Percentiles rank a stretch among this genome's conserved stretches.
phyloP scores from a whole-genome alignment of 179 eudicot species.

The Actinidia arguta region DNA sequence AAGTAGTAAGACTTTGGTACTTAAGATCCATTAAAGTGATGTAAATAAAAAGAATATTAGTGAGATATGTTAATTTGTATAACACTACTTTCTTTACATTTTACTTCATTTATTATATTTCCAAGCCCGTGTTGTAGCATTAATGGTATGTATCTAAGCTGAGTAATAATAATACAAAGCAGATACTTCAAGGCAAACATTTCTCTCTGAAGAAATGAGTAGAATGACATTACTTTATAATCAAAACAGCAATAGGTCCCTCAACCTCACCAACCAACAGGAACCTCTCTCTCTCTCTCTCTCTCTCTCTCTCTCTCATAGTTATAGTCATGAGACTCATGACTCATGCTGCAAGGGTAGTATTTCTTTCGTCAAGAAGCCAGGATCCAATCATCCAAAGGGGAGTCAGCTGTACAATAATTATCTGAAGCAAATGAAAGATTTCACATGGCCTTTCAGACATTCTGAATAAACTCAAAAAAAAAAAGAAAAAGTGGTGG shows the following conservation, averaged over 20 bases:
- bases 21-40: no score
- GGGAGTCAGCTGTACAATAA: neutral
- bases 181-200: neutral
- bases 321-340: no score
- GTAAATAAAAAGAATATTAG: no score
- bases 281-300: neutral
- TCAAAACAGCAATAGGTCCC: constrained; percentile 8
- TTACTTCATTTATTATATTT: neutral
- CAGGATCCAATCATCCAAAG: neutral
- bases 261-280: constrained; percentile 6
- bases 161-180: neutral
- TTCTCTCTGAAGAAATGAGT: neutral
- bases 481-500: no score
- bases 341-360: neutral
- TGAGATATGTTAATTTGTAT: neutral
- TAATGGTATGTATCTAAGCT: neutral
- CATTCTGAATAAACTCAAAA: neutral
- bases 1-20: no score
- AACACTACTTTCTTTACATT: neutral
- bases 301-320: neutral
- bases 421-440: constrained; percentile 1
- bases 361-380: neutral
- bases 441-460: neutral
- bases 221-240: neutral
- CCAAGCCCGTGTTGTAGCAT: neutral